Base-by-base conservation (phyloP, 768 basidiomycete genomes). In the Suillus bovinus region DNA sequence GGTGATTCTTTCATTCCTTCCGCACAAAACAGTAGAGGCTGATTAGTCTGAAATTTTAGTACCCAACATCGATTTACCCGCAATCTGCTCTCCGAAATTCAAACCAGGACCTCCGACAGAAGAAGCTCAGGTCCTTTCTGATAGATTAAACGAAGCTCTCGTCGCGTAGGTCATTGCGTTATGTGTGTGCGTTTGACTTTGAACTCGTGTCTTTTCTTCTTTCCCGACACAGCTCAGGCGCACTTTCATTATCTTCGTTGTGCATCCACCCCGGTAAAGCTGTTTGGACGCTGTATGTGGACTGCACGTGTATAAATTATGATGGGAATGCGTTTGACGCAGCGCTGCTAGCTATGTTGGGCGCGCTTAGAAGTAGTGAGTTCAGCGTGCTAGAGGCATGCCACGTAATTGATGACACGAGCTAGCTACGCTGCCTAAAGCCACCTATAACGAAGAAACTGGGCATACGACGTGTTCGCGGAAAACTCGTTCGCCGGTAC, bases 241-340 rank as follows among this genome's bases (percentile, higher is more conserved):
- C 89, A 16, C 65, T 99, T 9, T 79, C 90, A 0, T 81, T 88
- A 3, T 73, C 81, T 2, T 84, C 87, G 5, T 84, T 99, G 4
- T 89, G 89, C 71, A 97, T 99, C 61, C 82, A 90, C 17, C 83
- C 85, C 0, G 87, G 86, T 4, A 92, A 90, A 71, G 83, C 93
- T 0, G 94, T 81, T 0, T 99, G 95, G 94, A 90, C 90, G 33
- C 81, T 99, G n/a, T 99, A 98, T 70, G 82, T 98, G 67, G 97
- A 99, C 67, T 86, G 92, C 33, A 92, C 90, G 1, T 98, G 96
- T 72, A 93, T 99, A 66, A 99, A 97, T 77, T 97, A 96, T 71
- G 96, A 99, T 72, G 97, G 97, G 6, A 99, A 98, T 70, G 90
- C 83, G 1, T 94, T 96, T 63, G 97, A 99, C 66, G 94, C 97